A percentile compares a stretch with the other conserved stretches of the same genome.
phyloP scores from a whole-genome alignment of 176 grass and related monocot genomes.

The Triticum monococcum region DNA sequence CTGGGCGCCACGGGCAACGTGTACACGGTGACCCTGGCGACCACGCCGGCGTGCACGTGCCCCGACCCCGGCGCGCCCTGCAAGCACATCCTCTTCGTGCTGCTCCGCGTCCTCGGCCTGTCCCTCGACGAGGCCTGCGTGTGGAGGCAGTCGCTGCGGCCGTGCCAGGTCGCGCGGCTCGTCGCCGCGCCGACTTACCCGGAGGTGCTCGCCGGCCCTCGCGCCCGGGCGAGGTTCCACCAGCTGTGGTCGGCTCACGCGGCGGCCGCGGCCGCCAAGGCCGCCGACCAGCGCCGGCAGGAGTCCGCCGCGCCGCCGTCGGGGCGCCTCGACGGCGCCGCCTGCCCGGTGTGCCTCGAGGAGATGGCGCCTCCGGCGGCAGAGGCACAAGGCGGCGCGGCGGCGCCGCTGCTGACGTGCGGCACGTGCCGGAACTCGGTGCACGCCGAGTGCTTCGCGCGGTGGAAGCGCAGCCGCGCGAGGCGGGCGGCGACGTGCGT shows the following conservation, averaged over 20 bases:
- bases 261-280: background rate
- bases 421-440: conserved; percentile 74
- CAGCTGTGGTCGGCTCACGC: conserved; percentile 39
- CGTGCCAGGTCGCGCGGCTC: conserved; percentile 68
- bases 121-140: conserved; percentile 86
- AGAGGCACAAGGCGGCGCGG: background rate
- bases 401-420: conserved; percentile 52
- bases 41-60: conserved; percentile 74
- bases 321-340: conserved; percentile 24
- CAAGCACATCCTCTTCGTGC: conserved; percentile 97
- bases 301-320: background rate
- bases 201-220: conserved; percentile 50
- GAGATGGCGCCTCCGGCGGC: conserved; percentile 12
- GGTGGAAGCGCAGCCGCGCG: conserved; percentile 76
- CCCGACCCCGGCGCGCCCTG: conserved; percentile 71
- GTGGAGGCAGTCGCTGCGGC: conserved; percentile 62
- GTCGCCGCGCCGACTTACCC: conserved; percentile 54
- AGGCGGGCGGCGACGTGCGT: conserved; percentile 80
- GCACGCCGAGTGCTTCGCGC: conserved; percentile 80
- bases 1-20: conserved; percentile 88
- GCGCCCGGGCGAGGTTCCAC: conserved; percentile 60
- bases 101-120: conserved; percentile 83
- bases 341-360: conserved; percentile 89
- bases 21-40: conserved; percentile 68
- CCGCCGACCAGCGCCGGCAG: background rate